These are phyloP conservation scores for Bretschneidera sinensis DNA, from an alignment of 345 rosid genomes.

Conservation along the genomic window DNA sequence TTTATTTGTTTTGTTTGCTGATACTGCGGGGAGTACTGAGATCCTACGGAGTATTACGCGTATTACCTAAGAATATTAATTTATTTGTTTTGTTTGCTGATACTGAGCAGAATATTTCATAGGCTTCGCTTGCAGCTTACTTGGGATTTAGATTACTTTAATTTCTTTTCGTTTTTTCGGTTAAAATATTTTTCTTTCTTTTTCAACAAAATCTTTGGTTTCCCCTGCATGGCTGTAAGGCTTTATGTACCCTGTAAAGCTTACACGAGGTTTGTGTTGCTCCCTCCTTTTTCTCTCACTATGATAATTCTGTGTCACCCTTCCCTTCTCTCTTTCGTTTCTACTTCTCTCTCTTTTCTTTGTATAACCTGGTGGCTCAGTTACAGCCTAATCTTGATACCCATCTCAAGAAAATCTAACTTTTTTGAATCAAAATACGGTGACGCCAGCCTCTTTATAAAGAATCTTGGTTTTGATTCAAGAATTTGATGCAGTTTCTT, in stretches of 20 bases:
- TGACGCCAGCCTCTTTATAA: not conserved
- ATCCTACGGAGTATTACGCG: no score
- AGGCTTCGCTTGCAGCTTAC: conserved; percentile 8
- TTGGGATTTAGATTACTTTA: conserved; percentile 18
- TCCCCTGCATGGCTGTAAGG: conserved; percentile 59
- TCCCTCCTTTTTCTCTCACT: conserved; percentile 21
- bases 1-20: not conserved
- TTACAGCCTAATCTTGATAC: conserved; percentile 16
- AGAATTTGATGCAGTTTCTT: conserved; percentile 18
- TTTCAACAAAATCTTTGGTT: conserved; percentile 23
- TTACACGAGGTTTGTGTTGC: conserved; percentile 56
- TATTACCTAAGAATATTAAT: not conserved
- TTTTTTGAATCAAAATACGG: conserved; percentile 5
- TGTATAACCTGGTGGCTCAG: conserved; percentile 21
- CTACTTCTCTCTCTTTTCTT: conserved; percentile 7
- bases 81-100: not conserved
- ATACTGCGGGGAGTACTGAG: no score
- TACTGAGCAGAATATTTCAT: not conserved
- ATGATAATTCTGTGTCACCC: not conserved
- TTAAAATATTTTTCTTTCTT: conserved; percentile 17
- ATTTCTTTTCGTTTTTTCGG: not conserved
- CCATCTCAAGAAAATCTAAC: conserved; percentile 13
- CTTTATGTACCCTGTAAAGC: conserved; percentile 43
- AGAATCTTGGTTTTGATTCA: conserved; percentile 13
- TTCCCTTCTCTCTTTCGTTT: conserved; percentile 8